Percentiles rank a stretch among this genome's conserved stretches.
phyloP scores from a whole-genome alignment of 1,139 yeast species.

The Torulaspora globosa region DNA sequence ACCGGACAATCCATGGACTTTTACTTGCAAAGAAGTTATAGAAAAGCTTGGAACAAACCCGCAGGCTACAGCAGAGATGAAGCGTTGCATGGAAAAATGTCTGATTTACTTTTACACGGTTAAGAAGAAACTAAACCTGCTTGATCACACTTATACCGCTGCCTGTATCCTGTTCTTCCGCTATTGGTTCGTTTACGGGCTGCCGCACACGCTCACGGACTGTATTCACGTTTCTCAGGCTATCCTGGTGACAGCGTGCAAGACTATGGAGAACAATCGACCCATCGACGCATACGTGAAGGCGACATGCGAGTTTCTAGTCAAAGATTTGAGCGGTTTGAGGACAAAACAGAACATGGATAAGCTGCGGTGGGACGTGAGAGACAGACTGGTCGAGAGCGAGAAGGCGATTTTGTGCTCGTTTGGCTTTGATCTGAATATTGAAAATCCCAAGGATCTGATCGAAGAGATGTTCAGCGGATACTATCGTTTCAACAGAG shows the following conservation, averaged over 20 bases:
- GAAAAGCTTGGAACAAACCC: slow-evolving; percentile 30
- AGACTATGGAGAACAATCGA: slow-evolving; percentile 37
- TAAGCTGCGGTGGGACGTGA: slow-evolving; percentile 37
- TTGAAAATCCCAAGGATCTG: slow-evolving; percentile 36
- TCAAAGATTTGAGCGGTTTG: slow-evolving; percentile 27
- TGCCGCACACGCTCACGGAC: slow-evolving; percentile 29
- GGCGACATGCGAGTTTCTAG: slow-evolving; percentile 34
- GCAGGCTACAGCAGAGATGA: slow-evolving; percentile 24
- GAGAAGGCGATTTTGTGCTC: slow-evolving; percentile 33
- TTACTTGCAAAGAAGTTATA: slow-evolving; percentile 31
- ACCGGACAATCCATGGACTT: slow-evolving; percentile 35
- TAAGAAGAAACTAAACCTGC: slow-evolving; percentile 34
- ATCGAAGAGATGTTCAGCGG: slow-evolving; percentile 38
- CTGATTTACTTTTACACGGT: slow-evolving; percentile 35
- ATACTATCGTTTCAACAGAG: slow-evolving; percentile 33
- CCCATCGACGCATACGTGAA: slow-evolving; percentile 37
- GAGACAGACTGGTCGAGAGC: slow-evolving; percentile 34
- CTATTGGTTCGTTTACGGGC: slow-evolving; percentile 34
- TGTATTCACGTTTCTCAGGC: slow-evolving; percentile 36
- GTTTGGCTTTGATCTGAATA: slow-evolving; percentile 36
- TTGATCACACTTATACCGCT: slow-evolving; percentile 38
- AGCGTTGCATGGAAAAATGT: slow-evolving; percentile 36
- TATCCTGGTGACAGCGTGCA: slow-evolving; percentile 37
- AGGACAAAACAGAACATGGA: slow-evolving; percentile 32
- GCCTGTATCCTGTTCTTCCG: slow-evolving; percentile 36